Conservation (phyloP, 805 yeast species). For the Saturnispora serradocipensis region DNA sequence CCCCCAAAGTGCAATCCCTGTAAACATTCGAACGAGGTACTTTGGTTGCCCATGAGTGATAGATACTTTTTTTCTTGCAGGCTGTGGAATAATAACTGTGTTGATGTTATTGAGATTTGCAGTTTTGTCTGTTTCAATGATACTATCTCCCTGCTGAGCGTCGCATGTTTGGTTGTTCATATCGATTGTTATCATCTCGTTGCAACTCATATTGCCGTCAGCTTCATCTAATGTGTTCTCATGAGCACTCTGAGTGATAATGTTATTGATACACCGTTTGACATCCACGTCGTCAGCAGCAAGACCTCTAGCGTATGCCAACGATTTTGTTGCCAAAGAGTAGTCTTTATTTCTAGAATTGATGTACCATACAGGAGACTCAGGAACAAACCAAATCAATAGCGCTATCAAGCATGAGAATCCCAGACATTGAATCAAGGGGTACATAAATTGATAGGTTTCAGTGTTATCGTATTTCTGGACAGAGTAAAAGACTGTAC, state of each 20-base stretch:
- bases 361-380: slow-evolving; percentile 27
- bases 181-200: background rate
- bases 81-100: background rate
- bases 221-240: background rate
- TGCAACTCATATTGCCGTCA: background rate
- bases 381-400: slow-evolving; percentile 26
- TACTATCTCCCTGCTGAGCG: background rate
- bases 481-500: slow-evolving; percentile 17
- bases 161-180: background rate
- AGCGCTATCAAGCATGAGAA: slow-evolving; percentile 7
- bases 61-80: slow-evolving; percentile 7
- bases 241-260: background rate
- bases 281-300: slow-evolving; percentile 17
- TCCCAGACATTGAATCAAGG: slow-evolving; percentile 17
- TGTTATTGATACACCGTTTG: background rate
- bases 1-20: slow-evolving; percentile 24
- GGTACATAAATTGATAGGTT: slow-evolving; percentile 17
- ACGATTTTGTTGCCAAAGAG: slow-evolving; percentile 13
- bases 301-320: slow-evolving; percentile 18
- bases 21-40: slow-evolving; percentile 21
- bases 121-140: background rate
- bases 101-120: background rate
- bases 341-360: slow-evolving; percentile 4
- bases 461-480: slow-evolving; percentile 4
- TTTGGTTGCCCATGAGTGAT: slow-evolving; percentile 24